Evolutionary conservation across 2,329 filamentous ascomycete genomes (phyloP).

Genomic region (Dothiorella sarmentorum): DNA sequence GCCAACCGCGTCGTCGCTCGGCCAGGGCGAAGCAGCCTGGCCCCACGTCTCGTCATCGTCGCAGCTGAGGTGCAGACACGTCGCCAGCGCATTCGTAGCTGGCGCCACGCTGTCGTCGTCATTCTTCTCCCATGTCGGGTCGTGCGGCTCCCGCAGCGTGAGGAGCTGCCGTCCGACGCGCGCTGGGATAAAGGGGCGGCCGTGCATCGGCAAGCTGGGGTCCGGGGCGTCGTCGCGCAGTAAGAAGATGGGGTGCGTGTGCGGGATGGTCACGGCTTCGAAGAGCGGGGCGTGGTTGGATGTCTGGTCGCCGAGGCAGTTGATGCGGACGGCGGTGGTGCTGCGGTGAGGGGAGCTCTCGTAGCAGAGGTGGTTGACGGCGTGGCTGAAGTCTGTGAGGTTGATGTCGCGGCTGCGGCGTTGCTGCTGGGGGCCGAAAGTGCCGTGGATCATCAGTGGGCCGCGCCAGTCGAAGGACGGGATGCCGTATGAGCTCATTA

Average conservation of each 20-base stretch:
- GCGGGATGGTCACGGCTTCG: not conserved
- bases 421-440: no score
- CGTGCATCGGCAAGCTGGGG: no score
- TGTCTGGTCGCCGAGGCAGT: not conserved
- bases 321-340: no score
- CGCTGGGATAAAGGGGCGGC: no score
- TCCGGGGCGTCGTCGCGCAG: not conserved
- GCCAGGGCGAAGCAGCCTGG: not conserved
- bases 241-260: not conserved
- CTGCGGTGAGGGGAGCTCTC: no score
- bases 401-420: not conserved
- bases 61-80: constrained; percentile 1
- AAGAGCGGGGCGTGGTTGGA: not conserved
- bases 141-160: not conserved
- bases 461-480: no score
- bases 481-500: no score
- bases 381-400: not conserved
- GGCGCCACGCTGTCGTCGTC: not conserved
- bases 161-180: not conserved
- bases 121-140: not conserved
- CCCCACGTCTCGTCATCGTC: not conserved
- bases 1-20: not conserved
- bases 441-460: no score
- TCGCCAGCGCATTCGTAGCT: not conserved
- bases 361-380: not conserved